Conservation (phyloP, 2,329 filamentous ascomycete genomes). For the Aureobasidium musti region DNA sequence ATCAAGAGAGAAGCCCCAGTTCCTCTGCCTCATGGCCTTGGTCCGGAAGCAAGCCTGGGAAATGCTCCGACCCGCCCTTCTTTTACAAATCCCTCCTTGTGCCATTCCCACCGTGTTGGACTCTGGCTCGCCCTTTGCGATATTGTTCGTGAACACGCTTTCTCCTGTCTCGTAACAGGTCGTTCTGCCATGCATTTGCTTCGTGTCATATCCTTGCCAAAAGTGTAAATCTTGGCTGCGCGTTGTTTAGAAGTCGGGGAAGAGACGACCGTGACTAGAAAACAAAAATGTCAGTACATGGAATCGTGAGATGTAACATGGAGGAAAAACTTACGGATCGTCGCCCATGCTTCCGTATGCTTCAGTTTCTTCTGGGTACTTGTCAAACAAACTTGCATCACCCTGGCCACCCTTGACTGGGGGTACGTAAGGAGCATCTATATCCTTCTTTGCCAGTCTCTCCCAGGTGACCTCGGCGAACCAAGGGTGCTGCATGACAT, state of each 20-base stretch:
- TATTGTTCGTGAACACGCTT: conserved; percentile 17
- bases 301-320: background rate
- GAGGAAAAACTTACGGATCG: conserved; percentile 72
- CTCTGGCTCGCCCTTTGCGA: background rate
- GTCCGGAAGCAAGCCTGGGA: too few relatives aligned
- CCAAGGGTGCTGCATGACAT: conserved; percentile 95
- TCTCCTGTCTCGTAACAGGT: conserved; percentile 11
- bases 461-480: conserved; percentile 99
- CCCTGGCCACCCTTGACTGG: conserved; percentile 91
- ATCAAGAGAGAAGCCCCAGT: too few relatives aligned
- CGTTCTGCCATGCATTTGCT: background rate
- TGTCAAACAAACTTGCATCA: conserved; percentile 96
- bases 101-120: background rate
- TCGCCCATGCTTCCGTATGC: conserved; percentile 76
- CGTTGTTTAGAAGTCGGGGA: conserved; percentile 67
- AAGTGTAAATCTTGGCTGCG: background rate
- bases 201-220: too few relatives aligned
- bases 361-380: conserved; percentile 96
- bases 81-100: background rate
- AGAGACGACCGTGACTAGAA: conserved; percentile 69
- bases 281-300: conserved; percentile 33
- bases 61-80: background rate
- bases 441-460: conserved; percentile 88
- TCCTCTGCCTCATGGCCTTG: background rate
- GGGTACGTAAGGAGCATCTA: conserved; percentile 96